Conservation (phyloP, 1,284 basidiomycete genomes). For the Ustilago lituana region DNA sequence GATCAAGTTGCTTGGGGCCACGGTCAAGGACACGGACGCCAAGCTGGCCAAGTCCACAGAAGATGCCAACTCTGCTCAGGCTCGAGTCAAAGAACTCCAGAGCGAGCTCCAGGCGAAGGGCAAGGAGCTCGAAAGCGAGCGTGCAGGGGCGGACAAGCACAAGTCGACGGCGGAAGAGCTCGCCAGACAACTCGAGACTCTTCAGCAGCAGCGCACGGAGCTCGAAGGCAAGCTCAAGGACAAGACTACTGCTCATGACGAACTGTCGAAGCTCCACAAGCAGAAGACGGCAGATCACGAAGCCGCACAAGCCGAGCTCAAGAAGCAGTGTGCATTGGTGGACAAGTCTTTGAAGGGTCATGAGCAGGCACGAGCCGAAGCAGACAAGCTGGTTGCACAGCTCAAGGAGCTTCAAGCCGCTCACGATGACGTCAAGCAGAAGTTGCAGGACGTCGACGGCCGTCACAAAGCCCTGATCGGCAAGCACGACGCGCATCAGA, state of each 20-base stretch:
- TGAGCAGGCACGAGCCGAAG: conserved; percentile 19
- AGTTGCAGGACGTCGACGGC: conserved; percentile 9
- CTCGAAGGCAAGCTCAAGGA: conserved; percentile 21
- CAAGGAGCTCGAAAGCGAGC: conserved; percentile 10
- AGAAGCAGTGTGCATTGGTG: conserved; percentile 20
- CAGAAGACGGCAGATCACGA: conserved; percentile 23
- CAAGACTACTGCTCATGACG: conserved; percentile 14
- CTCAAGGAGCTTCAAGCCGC: conserved; percentile 12
- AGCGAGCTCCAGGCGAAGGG: conserved; percentile 7
- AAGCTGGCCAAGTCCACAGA: conserved; percentile 7
- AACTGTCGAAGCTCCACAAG: conserved; percentile 21
- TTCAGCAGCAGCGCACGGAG: conserved; percentile 9
- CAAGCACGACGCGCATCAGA: conserved; percentile 18
- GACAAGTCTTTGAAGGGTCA: conserved; percentile 16
- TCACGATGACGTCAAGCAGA: conserved; percentile 20
- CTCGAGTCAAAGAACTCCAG: conserved; percentile 10
- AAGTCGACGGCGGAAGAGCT: conserved; percentile 14
- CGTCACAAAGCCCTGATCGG: conserved; percentile 15
- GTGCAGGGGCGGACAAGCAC: conserved; percentile 11
- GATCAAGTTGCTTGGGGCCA: conserved; percentile 1
- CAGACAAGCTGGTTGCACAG: conserved; percentile 4
- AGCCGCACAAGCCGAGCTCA: conserved; percentile 17
- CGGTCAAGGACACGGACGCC: conserved; percentile 2
- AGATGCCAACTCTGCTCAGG: conserved; percentile 5
- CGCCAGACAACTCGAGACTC: conserved; percentile 22